Base-by-base conservation (phyloP, 768 basidiomycete genomes). In the Leccinum barrowsii region DNA sequence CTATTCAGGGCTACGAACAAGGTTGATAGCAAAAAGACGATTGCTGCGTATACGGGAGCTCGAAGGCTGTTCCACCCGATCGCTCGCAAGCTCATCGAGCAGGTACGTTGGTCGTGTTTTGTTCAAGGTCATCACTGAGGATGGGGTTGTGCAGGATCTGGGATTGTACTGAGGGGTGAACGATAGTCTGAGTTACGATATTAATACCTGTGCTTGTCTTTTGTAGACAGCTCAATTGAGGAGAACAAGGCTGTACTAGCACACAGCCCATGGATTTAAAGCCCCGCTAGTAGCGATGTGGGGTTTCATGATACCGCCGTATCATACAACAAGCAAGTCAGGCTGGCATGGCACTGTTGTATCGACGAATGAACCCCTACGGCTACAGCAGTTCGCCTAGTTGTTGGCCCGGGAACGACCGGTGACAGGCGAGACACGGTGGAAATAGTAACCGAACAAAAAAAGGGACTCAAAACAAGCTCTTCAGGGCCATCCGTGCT, bases 21-120 rank as follows among this genome's bases (percentile, higher is more conserved):
- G 59, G 77, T 77, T 11, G 68, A 82, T 59, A 53, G 59, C 10
- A 56, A 58, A 37, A 67, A 73, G 34, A 77, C 82, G 1, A 57
- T 69, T 30, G 60, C 70, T 49, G 75, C 75, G 22, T 82, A 76
- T 56, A 52, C 34, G 8, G 58, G 60, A 24, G 69, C 74, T 30
- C 73, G 73, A 53, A 58, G 58, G 10, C 59, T 69, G 50, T 82
- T 82, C 74, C 81, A 83, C 65, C 81, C 82, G 0, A 82, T 82
- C 57, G 81, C 82, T 32, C 69, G 76, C 26, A 75, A 73, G 66
- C 58, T 83, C 37, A 79, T 83, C 55, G 79, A 78, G 57, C 79
- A 80, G 78, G 82, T 79, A 59, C 2, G 70, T 56, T 7, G 13
- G 19, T 26, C 15, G 21, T 24, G 24, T 28, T 15, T 30, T 4